Evolutionary conservation across 495 filamentous ascomycete genomes (phyloP).

Genomic region (Trichocladium antarcticum): DNA sequence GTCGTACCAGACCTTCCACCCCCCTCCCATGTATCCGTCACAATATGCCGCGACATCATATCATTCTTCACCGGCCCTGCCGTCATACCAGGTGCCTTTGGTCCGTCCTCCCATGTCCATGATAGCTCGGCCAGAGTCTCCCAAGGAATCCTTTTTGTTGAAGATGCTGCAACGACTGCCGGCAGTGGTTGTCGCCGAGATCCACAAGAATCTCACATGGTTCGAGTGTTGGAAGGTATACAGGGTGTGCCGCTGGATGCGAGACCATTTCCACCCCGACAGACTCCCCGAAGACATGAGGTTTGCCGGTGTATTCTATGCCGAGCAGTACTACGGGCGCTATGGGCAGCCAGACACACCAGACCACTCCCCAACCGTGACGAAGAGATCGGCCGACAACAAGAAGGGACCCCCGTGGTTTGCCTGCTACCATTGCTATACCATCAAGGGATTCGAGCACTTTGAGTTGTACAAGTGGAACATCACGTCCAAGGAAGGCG

Average conservation of each 20-base stretch:
- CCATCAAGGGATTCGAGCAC: slow-evolving; percentile 9
- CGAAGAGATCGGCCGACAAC: neutral
- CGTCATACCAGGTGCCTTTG: slow-evolving; percentile 1
- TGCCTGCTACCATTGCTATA: slow-evolving; percentile 25
- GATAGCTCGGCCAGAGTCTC: neutral
- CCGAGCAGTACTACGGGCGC: slow-evolving; percentile 16
- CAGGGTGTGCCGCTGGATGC: slow-evolving; percentile 8
- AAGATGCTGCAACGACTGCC: neutral
- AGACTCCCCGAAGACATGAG: slow-evolving; percentile 11
- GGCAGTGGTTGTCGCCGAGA: neutral
- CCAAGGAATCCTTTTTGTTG: neutral
- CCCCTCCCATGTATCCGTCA: slow-evolving; percentile 5
- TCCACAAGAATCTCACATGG: slow-evolving; percentile 13
- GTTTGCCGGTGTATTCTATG: slow-evolving; percentile 10
- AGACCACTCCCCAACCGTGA: neutral
- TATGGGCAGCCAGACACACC: slow-evolving; percentile 7
- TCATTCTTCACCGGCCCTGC: slow-evolving; percentile 1
- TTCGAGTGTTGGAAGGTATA: slow-evolving; percentile 6
- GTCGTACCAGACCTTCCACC: slow-evolving; percentile 13
- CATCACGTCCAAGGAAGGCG: slow-evolving; percentile 2
- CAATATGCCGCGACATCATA: slow-evolving; percentile 2
- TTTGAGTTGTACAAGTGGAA: slow-evolving; percentile 21
- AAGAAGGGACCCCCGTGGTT: slow-evolving; percentile 7
- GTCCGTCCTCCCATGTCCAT: neutral
- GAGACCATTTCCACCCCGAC: slow-evolving; percentile 10